Base-by-base conservation (phyloP, 768 basidiomycete genomes). In the Mycena floridula region DNA sequence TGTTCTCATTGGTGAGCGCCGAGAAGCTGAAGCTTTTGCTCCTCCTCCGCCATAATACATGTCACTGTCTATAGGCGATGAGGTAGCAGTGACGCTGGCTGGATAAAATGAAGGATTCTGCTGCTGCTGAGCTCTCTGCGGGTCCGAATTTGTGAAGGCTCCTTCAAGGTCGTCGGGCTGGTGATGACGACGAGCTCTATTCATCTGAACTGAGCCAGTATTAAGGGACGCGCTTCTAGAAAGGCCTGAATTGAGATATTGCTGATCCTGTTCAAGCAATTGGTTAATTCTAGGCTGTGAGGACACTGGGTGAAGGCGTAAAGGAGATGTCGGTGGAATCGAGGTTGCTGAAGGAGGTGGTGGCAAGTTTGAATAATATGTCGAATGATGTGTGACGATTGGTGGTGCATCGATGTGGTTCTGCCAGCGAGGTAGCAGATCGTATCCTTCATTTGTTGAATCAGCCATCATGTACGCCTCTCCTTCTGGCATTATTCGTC, bases 371-470 rank as follows among this genome's bases (percentile, higher is more conserved):
- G 82, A 61, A 59, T 80, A 85, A 68, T 60, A 79, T 18, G 69
- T 59, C 11, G 81, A 66, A 32, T 61, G 77, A 64, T 82, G 81
- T 0, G 79, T 75, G 20, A 81, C 46, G 54, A 63, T 53, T 43
- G 63, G 54, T 27, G 66, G 50, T 72, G 72, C 50, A 79, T 92
- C 58, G 65, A 71, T 54, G 79, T 72, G 62, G 72, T 81, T 51
- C 71, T 66, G 81, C 84, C 76, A 79, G 78, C 77, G 54, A 73
- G 81, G 74, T n/a, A n/a, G n/a, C 77, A 97, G 55, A 67, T 87
- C 85, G 67, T 86, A 89, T 68, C 78, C 79, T 70, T 88, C 85
- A 81, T 86, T 85, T n/a, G n/a, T n/a, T 57, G 80, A 65, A 70
- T 77, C 79, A 67, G 74, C 70, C 72, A 42, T 42, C 70, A 86